Percentiles rank a stretch among this genome's conserved stretches.
phyloP scores from a whole-genome alignment of 2,329 filamentous ascomycete genomes.

The Myriangium duriaei region DNA sequence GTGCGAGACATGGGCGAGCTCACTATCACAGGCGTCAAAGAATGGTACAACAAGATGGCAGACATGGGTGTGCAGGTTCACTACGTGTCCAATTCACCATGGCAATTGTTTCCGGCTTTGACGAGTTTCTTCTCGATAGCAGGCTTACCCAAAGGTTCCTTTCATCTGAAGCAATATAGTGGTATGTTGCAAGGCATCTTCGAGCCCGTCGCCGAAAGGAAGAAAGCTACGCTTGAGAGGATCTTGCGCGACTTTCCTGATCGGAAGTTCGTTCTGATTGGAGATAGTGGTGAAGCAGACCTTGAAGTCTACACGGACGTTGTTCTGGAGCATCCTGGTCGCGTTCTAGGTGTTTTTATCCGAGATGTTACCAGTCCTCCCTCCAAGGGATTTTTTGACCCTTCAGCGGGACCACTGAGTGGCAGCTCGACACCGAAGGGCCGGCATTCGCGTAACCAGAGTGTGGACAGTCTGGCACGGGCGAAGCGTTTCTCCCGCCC shows the following conservation, averaged over 20 bases:
- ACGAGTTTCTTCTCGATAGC: conserved; percentile 72
- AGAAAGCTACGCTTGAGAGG: conserved; percentile 74
- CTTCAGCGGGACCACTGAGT: conserved; percentile 32
- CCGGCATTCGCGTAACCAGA: conserved; percentile 18
- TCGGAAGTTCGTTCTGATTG: conserved; percentile 78
- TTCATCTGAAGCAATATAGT: conserved; percentile 91
- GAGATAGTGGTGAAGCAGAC: conserved; percentile 93
- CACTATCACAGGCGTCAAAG: conserved; percentile 71
- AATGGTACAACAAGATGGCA: conserved; percentile 75
- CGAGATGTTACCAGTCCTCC: conserved; percentile 82
- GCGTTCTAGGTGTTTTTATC: conserved; percentile 81
- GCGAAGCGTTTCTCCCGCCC: conserved; percentile 22
- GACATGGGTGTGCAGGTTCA: conserved; percentile 77
- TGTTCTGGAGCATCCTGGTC: conserved; percentile 69
- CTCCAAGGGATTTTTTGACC: conserved; percentile 65
- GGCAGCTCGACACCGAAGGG: conserved; percentile 15
- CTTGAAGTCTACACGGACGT: conserved; percentile 94
- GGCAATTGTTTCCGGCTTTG: conserved; percentile 89
- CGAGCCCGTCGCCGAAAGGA: conserved; percentile 89
- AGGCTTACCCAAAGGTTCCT: conserved; percentile 72
- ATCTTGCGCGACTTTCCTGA: conserved; percentile 83
- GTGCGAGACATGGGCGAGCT: conserved; percentile 72
- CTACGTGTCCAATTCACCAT: conserved; percentile 98
- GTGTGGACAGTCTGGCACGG: conserved; percentile 19
- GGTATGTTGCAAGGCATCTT: conserved; percentile 98